These are phyloP conservation scores for Russula vinacea DNA, from an alignment of 768 basidiomycete genomes.

Conservation along the genomic window DNA sequence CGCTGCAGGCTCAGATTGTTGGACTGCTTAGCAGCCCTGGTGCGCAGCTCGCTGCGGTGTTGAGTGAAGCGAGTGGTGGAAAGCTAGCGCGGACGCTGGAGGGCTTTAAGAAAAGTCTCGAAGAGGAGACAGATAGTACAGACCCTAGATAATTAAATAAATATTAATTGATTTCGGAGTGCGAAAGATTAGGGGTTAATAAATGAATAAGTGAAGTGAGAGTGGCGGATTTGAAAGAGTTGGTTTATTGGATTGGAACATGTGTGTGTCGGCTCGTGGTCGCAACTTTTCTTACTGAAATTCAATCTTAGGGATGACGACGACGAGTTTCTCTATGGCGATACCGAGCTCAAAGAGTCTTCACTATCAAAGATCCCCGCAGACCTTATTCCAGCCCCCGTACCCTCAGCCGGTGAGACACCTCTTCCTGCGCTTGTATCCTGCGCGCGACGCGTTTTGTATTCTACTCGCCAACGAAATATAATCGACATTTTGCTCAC, in stretches of 20 bases:
- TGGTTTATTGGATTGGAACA: constrained; percentile 21
- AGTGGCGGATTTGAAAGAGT: not conserved
- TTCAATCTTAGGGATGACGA: constrained; percentile 35
- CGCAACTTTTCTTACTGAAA: constrained; percentile 23
- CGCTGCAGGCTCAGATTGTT: constrained; percentile 76
- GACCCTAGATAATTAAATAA: not conserved
- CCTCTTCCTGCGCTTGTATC: constrained; percentile 1
- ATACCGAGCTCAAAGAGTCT: constrained; percentile 27
- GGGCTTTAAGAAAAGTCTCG: constrained; percentile 65
- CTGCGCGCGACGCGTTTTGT: constrained; percentile 20
- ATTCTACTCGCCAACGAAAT: constrained; percentile 29
- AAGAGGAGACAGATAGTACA: constrained; percentile 39
- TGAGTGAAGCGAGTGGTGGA: constrained; percentile 68
- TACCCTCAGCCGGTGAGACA: constrained; percentile 28
- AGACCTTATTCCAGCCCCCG: constrained; percentile 42
- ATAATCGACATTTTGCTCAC: constrained; percentile 28
- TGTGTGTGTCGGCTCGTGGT: constrained; percentile 24
- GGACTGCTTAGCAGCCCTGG: constrained; percentile 77
- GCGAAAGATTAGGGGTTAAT: constrained; percentile 8
- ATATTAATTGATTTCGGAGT: constrained; percentile 20
- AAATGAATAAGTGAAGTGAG: not conserved
- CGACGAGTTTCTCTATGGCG: constrained; percentile 39
- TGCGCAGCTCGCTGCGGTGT: constrained; percentile 65
- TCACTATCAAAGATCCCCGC: constrained; percentile 31
- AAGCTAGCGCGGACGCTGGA: constrained; percentile 68